phyloP scores from a whole-genome alignment of 2,329 filamentous ascomycete species.

The Colletotrichum cordylinicola region DNA sequence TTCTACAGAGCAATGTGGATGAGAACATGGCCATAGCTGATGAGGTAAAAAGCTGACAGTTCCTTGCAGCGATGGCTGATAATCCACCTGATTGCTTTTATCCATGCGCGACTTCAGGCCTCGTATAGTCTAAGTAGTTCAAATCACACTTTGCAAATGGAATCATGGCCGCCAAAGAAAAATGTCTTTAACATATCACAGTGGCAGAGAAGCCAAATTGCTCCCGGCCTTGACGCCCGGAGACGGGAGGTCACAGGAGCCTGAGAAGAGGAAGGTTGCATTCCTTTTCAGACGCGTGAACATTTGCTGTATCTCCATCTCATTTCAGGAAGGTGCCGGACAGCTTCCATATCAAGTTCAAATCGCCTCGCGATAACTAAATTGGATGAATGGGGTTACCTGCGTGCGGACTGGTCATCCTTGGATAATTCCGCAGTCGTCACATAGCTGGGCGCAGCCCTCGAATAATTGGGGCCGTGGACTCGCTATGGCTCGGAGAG shows the following conservation, averaged over 20 bases:
- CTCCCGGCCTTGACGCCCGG: fast-evolving
- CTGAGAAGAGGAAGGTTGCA: not conserved
- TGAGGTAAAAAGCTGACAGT: not conserved
- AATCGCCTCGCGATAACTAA: not conserved
- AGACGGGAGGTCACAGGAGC: not conserved
- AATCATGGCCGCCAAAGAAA: not conserved
- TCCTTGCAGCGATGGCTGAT: too few relatives aligned
- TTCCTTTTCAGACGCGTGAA: not conserved
- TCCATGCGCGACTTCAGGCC: too few relatives aligned
- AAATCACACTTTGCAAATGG: too few relatives aligned
- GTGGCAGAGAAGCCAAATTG: fast-evolving
- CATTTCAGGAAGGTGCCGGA: not conserved
- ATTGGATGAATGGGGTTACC: not conserved
- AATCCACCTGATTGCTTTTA: too few relatives aligned
- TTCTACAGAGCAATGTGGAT: fast-evolving
- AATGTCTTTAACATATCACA: fast-evolving
- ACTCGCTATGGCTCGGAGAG: not conserved
- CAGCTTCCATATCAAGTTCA: fast-evolving
- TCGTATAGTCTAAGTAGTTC: too few relatives aligned
- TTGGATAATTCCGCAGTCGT: not conserved
- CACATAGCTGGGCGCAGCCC: not conserved
- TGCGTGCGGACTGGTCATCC: not conserved
- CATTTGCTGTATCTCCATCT: not conserved
- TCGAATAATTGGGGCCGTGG: not conserved
- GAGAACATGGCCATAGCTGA: not conserved